A percentile compares a stretch with the other conserved stretches of the same genome.
These are phyloP conservation scores for Talaromyces ruber DNA, from an alignment of 495 filamentous ascomycete genomes.

Conservation along the genomic window DNA sequence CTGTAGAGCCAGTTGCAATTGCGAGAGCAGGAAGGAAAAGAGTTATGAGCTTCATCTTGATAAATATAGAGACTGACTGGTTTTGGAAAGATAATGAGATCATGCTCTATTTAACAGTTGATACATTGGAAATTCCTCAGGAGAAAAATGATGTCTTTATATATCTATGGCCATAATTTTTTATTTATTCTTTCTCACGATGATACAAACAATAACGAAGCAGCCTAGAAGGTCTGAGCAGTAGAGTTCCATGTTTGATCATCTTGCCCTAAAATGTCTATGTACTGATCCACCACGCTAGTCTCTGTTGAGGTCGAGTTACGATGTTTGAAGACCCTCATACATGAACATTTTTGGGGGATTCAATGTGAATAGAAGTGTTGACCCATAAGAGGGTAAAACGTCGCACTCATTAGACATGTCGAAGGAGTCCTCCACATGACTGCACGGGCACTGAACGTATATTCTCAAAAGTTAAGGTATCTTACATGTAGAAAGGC, in stretches of 20 bases:
- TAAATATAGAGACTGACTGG: neutral
- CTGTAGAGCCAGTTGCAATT: neutral
- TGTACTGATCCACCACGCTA: neutral
- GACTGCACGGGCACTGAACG: neutral
- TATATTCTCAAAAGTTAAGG: too few species aligned
- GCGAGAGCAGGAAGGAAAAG: neutral
- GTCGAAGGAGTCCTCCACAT: too few species aligned
- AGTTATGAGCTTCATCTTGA: slow-evolving; percentile 2
- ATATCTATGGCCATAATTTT: neutral
- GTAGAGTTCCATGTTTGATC: neutral
- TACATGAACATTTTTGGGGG: too few species aligned
- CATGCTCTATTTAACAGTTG: neutral
- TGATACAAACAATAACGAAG: neutral
- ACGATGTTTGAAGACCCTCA: neutral
- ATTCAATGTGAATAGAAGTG: too few species aligned
- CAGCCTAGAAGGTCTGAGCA: neutral
- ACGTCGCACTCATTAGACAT: neutral
- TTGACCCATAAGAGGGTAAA: neutral
- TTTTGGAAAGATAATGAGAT: neutral
- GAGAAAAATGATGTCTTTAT: neutral
- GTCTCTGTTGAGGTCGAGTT: neutral
- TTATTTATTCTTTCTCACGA: neutral
- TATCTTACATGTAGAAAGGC: too few species aligned
- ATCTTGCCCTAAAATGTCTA: neutral
- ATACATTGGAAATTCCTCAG: neutral